A percentile compares a stretch with the other conserved stretches of the same genome.
phyloP scores from a whole-genome alignment of 805 yeast genomes.

The Wickerhamomyces canadensis region DNA sequence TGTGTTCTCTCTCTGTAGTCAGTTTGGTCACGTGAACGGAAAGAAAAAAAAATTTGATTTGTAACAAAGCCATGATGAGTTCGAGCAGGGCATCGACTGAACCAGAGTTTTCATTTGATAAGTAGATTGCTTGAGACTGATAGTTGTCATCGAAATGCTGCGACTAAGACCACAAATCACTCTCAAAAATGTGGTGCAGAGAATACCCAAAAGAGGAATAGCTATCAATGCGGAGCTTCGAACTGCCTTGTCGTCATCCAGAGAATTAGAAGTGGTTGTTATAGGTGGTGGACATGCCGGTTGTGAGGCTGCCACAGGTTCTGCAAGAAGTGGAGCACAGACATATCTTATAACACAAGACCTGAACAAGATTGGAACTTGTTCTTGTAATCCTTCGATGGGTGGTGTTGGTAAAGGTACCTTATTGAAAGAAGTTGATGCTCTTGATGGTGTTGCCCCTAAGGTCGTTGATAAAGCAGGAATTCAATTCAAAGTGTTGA shows the following conservation, averaged over 20 bases:
- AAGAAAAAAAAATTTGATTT: too few relatives aligned
- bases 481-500: slow-evolving; percentile 81
- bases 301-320: slow-evolving; percentile 91
- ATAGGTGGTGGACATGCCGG: slow-evolving; percentile 99
- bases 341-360: slow-evolving; percentile 78
- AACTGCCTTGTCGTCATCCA: slow-evolving; percentile 8
- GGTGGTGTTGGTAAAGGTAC: slow-evolving; percentile 99
- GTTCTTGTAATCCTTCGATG: slow-evolving; percentile 96
- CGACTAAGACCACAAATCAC: too few relatives aligned
- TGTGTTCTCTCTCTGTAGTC: too few relatives aligned
- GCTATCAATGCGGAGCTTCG: slow-evolving; percentile 20
- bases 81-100: too few relatives aligned
- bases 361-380: slow-evolving; percentile 74
- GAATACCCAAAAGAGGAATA: slow-evolving; percentile 5
- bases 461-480: slow-evolving; percentile 90
- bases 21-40: too few relatives aligned
- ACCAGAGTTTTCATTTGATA: too few relatives aligned
- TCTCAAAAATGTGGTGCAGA: too few relatives aligned
- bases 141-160: too few relatives aligned
- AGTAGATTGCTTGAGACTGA: too few relatives aligned
- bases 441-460: slow-evolving; percentile 88
- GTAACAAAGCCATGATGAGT: too few relatives aligned
- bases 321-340: slow-evolving; percentile 75
- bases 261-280: slow-evolving; percentile 62
- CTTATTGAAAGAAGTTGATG: slow-evolving; percentile 86